Conservation (phyloP, 257 asterid species). For the Buddleja alternifolia region DNA sequence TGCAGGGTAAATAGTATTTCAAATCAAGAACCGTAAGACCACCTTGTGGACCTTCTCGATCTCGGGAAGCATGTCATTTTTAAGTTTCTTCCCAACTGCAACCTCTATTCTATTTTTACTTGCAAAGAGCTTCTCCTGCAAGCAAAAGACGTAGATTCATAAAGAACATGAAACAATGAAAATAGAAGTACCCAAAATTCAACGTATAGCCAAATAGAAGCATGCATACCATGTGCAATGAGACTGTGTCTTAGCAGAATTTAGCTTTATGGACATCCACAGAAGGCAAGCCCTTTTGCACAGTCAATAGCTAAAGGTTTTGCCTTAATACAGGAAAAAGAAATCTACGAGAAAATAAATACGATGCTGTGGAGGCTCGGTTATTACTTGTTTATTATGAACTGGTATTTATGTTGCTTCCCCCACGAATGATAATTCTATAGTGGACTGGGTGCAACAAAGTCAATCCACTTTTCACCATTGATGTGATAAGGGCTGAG, state of each 20-base stretch:
- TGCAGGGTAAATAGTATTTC: constrained; percentile 19
- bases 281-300: not conserved
- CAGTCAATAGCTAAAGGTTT: not conserved
- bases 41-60: constrained; percentile 97
- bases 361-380: no score
- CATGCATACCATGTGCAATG: not conserved
- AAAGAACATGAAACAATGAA: constrained; percentile 3
- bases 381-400: no score
- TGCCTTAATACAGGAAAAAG: not conserved
- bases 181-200: not conserved
- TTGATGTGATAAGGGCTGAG: no score
- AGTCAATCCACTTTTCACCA: no score
- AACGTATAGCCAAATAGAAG: not conserved
- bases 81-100: constrained; percentile 87
- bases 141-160: constrained; percentile 25
- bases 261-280: not conserved
- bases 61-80: constrained; percentile 85
- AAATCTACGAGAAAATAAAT: no score
- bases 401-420: no score
- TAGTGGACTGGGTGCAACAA: no score
- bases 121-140: constrained; percentile 86
- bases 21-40: constrained; percentile 29
- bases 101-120: constrained; percentile 93
- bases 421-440: no score
- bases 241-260: not conserved